A percentile compares a stretch with the other conserved stretches of the same genome.
These are phyloP conservation scores for Kluyveromyces sp. DNA, from an alignment of 1,139 yeast genomes.

Conservation along the genomic window DNA sequence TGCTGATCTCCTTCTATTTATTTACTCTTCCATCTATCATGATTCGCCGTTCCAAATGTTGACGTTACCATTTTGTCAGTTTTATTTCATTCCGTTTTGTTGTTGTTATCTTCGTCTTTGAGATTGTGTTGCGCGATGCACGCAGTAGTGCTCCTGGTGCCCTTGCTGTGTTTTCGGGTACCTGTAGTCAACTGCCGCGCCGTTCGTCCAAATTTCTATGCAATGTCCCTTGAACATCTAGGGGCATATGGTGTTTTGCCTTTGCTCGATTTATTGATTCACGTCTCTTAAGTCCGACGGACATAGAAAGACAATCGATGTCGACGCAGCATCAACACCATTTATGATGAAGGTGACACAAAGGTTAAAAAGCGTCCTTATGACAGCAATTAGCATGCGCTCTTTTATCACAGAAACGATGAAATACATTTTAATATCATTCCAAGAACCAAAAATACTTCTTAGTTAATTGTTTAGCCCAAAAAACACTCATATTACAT, in stretches of 20 bases:
- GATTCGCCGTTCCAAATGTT: background rate
- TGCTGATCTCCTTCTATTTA: background rate
- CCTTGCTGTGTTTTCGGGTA: too few relatives aligned
- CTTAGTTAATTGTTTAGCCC: background rate
- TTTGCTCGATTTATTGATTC: too few relatives aligned
- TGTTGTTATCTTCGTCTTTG: background rate
- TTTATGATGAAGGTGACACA: background rate
- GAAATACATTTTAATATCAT: constrained; percentile 3
- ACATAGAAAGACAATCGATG: too few relatives aligned
- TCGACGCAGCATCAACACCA: background rate
- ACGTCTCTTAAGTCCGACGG: too few relatives aligned
- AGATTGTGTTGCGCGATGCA: background rate
- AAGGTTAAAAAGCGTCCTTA: background rate
- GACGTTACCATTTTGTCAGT: background rate
- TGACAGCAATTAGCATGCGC: background rate
- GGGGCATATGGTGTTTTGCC: too few relatives aligned
- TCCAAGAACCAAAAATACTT: background rate
- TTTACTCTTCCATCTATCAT: background rate
- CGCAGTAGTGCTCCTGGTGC: too few relatives aligned
- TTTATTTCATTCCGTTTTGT: background rate
- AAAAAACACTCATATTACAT: background rate
- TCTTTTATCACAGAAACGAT: background rate
- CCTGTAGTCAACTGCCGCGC: too few relatives aligned
- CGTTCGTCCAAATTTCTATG: background rate
- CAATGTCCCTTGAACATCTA: too few relatives aligned